A percentile compares a stretch with the other conserved stretches of the same genome.
Evolutionary conservation across 257 asterid genomes (phyloP).

Genomic region (Plectranthus barbatus): DNA sequence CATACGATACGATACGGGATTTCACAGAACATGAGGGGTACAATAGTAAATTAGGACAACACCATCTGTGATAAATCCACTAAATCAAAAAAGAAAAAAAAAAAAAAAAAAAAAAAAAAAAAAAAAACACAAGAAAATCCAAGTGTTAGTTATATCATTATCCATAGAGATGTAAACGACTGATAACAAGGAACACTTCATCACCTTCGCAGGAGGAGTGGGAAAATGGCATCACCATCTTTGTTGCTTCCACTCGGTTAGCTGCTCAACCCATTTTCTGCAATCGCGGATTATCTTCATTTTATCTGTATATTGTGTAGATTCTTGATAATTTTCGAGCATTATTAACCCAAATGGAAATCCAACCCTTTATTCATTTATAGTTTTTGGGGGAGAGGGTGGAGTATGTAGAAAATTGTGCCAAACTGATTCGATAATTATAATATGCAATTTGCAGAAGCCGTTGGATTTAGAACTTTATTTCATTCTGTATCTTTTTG

Average conservation of each 20-base stretch:
- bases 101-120: too few species aligned
- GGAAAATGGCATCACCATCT: constrained; percentile 35
- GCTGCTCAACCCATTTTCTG: background rate
- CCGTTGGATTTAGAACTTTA: too few species aligned
- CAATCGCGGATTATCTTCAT: background rate
- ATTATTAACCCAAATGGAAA: too few species aligned
- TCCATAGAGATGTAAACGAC: constrained; percentile 28
- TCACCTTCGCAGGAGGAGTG: background rate
- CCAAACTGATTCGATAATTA: background rate
- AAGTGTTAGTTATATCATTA: constrained; percentile 20
- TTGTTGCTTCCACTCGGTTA: constrained; percentile 39
- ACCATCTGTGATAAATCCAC: too few species aligned
- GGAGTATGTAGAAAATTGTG: too few species aligned
- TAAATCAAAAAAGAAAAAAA: too few species aligned
- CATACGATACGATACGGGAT: too few species aligned
- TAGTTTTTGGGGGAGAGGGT: background rate
- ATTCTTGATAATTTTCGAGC: background rate
- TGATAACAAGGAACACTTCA: constrained; percentile 14
- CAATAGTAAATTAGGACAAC: too few species aligned
- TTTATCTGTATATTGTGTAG: background rate
- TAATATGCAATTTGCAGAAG: background rate
- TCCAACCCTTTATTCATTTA: background rate
- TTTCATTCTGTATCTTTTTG: too few species aligned
- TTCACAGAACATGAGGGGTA: too few species aligned
- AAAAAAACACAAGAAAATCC: too few species aligned